These are phyloP conservation scores for Lactifluus pinguis DNA, from an alignment of 768 basidiomycete species.

Conservation along the genomic window DNA sequence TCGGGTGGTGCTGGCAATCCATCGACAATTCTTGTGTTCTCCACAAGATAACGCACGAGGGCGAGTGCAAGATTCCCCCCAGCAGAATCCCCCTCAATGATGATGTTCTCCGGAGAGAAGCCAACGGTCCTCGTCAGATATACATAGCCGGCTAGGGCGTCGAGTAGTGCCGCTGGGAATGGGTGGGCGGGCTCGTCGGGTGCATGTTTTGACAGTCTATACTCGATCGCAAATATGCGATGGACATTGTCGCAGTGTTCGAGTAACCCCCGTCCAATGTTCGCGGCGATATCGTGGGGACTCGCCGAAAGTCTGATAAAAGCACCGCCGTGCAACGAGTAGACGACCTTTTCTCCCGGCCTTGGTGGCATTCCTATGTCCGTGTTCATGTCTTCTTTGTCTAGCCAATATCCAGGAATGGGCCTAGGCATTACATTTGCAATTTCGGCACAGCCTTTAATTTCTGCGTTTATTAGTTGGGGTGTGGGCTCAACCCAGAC, in stretches of 20 bases:
- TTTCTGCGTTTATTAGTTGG: slow-evolving; percentile 8
- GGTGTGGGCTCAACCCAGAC: slow-evolving; percentile 20
- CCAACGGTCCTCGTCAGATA: slow-evolving; percentile 54
- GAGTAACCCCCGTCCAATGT: slow-evolving; percentile 34
- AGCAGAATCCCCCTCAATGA: slow-evolving; percentile 67
- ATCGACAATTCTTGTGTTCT: background rate
- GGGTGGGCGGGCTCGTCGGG: slow-evolving; percentile 36
- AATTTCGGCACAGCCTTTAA: slow-evolving; percentile 7
- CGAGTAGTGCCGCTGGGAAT: slow-evolving; percentile 70
- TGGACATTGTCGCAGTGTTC: slow-evolving; percentile 28
- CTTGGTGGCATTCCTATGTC: slow-evolving; percentile 29
- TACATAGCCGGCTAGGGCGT: slow-evolving; percentile 63
- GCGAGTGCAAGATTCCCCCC: slow-evolving; percentile 66
- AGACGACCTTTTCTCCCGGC: slow-evolving; percentile 49
- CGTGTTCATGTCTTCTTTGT: slow-evolving; percentile 1
- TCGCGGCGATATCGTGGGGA: slow-evolving; percentile 33
- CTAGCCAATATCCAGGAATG: slow-evolving; percentile 18
- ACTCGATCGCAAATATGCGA: slow-evolving; percentile 57
- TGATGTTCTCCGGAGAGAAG: slow-evolving; percentile 50
- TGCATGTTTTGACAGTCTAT: slow-evolving; percentile 51
- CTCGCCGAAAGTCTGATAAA: slow-evolving; percentile 48
- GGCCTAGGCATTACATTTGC: slow-evolving; percentile 4
- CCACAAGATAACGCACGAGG: slow-evolving; percentile 49
- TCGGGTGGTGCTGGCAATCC: slow-evolving; percentile 1
- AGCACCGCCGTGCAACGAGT: slow-evolving; percentile 56